A percentile compares a stretch with the other conserved stretches of the same genome.
Evolutionary conservation across 2,329 filamentous ascomycete species (phyloP).

Genomic region (Teratosphaeria epicoccoides): DNA sequence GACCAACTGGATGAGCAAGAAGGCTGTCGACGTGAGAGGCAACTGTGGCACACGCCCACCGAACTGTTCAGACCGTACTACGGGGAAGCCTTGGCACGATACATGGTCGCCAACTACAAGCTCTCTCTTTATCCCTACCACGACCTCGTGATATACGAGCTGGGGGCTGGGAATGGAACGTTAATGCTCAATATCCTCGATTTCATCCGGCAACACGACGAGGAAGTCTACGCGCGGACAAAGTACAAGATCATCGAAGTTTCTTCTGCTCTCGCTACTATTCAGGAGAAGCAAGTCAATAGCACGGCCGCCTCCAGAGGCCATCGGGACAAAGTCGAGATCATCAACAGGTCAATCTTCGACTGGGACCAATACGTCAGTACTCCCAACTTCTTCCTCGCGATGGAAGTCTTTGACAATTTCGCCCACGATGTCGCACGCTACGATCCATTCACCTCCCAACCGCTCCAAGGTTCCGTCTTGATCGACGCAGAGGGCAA

Average conservation of each 20-base stretch:
- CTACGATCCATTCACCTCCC: conserved; percentile 71
- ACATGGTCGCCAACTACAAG: conserved; percentile 92
- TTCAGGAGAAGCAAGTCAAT: conserved; percentile 64
- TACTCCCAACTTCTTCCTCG: conserved; percentile 91
- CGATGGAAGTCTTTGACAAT: conserved; percentile 97
- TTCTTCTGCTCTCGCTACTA: conserved; percentile 63
- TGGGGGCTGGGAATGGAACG: conserved; percentile 94
- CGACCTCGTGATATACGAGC: conserved; percentile 95
- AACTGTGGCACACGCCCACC: conserved; percentile 97
- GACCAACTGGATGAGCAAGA: conserved; percentile 67
- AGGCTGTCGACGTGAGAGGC: conserved; percentile 59
- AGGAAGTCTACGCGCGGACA: conserved; percentile 86
- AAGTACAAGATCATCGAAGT: conserved; percentile 96
- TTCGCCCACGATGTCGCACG: conserved; percentile 91
- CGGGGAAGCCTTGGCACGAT: conserved; percentile 92
- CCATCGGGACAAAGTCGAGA: conserved; percentile 77
- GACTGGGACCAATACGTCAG: conserved; percentile 85
- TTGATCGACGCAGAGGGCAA: conserved; percentile 77
- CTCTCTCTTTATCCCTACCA: conserved; percentile 89
- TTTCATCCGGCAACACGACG: conserved; percentile 81
- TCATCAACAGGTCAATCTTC: conserved; percentile 90
- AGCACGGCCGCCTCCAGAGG: conserved; percentile 58
- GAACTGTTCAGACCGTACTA: conserved; percentile 96
- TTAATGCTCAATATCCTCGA: conserved; percentile 97
- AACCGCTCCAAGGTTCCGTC: conserved; percentile 78